Conservation (phyloP, 306 rosid species). For the Malus orientalis region DNA sequence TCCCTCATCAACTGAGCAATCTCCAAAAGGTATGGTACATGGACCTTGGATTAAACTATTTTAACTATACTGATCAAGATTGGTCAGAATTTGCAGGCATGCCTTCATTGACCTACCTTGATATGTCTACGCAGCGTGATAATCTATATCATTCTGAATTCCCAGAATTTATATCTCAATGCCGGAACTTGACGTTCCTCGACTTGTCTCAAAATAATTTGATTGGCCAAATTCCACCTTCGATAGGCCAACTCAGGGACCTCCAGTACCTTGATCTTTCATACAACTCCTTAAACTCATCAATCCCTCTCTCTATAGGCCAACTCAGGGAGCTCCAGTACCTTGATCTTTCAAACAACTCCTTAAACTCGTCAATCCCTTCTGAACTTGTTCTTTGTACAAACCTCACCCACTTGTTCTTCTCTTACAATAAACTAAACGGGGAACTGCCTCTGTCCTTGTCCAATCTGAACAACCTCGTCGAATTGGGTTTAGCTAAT, state of each 20-base stretch:
- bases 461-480: too few relatives aligned
- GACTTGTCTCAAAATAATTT: conserved; percentile 36
- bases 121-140: too few relatives aligned
- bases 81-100: too few relatives aligned
- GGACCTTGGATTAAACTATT: too few relatives aligned
- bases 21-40: conserved; percentile 50
- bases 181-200: conserved; percentile 47
- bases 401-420: too few relatives aligned
- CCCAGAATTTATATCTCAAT: conserved; percentile 47
- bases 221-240: conserved; percentile 42
- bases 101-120: too few relatives aligned
- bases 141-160: background rate
- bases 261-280: too few relatives aligned
- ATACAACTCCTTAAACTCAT: too few relatives aligned
- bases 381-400: conserved; percentile 51
- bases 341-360: conserved; percentile 27
- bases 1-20: conserved; percentile 51
- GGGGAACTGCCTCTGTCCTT: too few relatives aligned
- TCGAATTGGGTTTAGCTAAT: too few relatives aligned
- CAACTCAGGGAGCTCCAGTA: conserved; percentile 19
- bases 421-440: too few relatives aligned
- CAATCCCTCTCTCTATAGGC: too few relatives aligned
- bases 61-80: fast-evolving
- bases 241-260: conserved; percentile 21
- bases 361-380: conserved; percentile 44